phyloP scores from a whole-genome alignment of 352 stramenopile genomes.

The Phytophthora rubi region DNA sequence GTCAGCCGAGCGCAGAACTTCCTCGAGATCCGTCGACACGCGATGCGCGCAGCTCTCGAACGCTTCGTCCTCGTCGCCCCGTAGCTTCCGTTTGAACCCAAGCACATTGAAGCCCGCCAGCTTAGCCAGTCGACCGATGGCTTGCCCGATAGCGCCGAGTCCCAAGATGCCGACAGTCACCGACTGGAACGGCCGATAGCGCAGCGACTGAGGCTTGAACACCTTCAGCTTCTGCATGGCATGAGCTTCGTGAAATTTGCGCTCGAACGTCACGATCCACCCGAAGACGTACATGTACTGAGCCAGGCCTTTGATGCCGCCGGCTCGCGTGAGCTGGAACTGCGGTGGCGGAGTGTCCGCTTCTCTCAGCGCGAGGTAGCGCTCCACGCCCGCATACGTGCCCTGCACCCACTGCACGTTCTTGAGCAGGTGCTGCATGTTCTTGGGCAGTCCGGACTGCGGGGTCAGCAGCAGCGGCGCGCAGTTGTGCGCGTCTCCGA shows the following conservation, averaged over 20 bases:
- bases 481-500: slow-evolving; percentile 58
- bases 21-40: slow-evolving; percentile 54
- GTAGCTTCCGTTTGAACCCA: slow-evolving; percentile 67
- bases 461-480: slow-evolving; percentile 48
- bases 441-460: slow-evolving; percentile 19
- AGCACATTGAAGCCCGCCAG: slow-evolving; percentile 65
- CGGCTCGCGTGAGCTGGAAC: slow-evolving; percentile 65
- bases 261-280: slow-evolving; percentile 70
- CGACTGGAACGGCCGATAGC: slow-evolving; percentile 58
- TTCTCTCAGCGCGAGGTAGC: slow-evolving; percentile 44
- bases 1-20: slow-evolving; percentile 59
- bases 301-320: slow-evolving; percentile 67
- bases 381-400: slow-evolving; percentile 70
- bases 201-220: slow-evolving; percentile 44
- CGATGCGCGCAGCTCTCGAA: slow-evolving; percentile 36
- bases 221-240: slow-evolving; percentile 43
- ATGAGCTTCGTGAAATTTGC: slow-evolving; percentile 63
- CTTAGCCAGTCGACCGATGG: slow-evolving; percentile 59
- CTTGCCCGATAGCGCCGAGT: slow-evolving; percentile 64
- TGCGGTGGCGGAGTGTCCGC: slow-evolving; percentile 1
- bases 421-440: slow-evolving; percentile 42
- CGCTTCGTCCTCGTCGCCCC: slow-evolving; percentile 18
- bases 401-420: slow-evolving; percentile 67
- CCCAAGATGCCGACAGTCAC: slow-evolving; percentile 63
- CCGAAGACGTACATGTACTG: slow-evolving; percentile 79